Conservation (phyloP, 2,329 filamentous ascomycete species). For the Cladosporium phlei region DNA sequence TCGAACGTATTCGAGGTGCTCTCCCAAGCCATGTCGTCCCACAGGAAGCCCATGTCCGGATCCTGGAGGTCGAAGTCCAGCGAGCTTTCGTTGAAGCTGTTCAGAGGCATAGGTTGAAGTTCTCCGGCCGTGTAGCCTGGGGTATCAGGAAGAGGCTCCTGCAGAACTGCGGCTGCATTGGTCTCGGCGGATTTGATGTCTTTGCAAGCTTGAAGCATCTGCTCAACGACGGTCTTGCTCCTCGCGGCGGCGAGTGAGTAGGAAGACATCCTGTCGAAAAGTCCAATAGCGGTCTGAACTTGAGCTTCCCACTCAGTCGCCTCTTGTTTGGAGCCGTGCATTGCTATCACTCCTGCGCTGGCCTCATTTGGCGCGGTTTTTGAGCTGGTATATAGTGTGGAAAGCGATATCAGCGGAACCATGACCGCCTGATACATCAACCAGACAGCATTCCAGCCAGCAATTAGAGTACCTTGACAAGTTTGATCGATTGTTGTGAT, state of each 20-base stretch:
- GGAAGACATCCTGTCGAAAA: constrained; percentile 39
- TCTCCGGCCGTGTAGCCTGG: too few relatives aligned
- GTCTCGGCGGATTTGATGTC: constrained; percentile 14
- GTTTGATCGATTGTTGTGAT: constrained; percentile 68
- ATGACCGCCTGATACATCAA: constrained; percentile 75
- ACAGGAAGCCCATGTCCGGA: constrained; percentile 16
- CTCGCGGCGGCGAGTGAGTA: constrained; percentile 45
- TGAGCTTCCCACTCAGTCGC: constrained; percentile 38
- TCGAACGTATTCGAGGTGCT: constrained; percentile 11
- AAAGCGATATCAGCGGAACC: constrained; percentile 70
- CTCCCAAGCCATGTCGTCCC: constrained; percentile 21
- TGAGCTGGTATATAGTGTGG: constrained; percentile 33
- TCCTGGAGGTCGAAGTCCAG: constrained; percentile 16
- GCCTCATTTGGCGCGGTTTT: constrained; percentile 8
- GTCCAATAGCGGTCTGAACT: constrained; percentile 38
- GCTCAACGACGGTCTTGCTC: constrained; percentile 39
- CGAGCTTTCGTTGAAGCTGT: not conserved
- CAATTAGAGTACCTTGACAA: constrained; percentile 68
- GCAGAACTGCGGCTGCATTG: constrained; percentile 15
- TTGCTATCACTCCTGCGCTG: not conserved
- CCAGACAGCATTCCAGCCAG: constrained; percentile 77
- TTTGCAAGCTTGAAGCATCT: constrained; percentile 37
- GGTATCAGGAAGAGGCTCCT: too few relatives aligned
- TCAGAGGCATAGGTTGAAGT: constrained; percentile 16
- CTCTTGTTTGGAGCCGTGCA: constrained; percentile 22